phyloP scores from a whole-genome alignment of 805 yeast species.

The Starmerella vaccinii region DNA sequence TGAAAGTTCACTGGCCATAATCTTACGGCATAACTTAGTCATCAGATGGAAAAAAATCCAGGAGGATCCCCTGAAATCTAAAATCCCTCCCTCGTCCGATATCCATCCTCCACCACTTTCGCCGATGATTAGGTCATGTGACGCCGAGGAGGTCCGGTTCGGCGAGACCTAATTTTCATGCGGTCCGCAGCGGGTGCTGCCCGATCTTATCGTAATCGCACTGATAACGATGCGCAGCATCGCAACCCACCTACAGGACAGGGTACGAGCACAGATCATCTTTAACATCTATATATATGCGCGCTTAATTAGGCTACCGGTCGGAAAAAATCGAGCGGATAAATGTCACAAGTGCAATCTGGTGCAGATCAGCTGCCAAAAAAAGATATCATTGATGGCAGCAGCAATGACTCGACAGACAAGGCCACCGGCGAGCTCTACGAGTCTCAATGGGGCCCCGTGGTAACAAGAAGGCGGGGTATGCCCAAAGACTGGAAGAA shows the following conservation, averaged over 20 bases:
- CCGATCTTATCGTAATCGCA: not conserved
- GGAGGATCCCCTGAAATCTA: no score
- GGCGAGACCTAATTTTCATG: no score
- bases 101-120: no score
- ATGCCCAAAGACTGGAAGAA: constrained; percentile 12
- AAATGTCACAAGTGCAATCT: not conserved
- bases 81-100: no score
- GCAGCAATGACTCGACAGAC: not conserved
- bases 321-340: not conserved
- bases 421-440: not conserved
- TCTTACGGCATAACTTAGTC: no score
- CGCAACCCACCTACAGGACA: no score
- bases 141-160: not conserved
- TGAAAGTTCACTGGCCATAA: no score
- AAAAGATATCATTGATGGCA: not conserved
- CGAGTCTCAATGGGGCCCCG: constrained; percentile 7
- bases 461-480: not conserved
- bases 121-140: no score
- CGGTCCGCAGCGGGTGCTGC: no score
- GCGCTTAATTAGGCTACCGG: not conserved
- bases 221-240: not conserved
- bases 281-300: not conserved
- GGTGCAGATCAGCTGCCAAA: not conserved
- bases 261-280: no score
- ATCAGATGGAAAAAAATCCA: no score